Conservation (phyloP, 2,329 filamentous ascomycete genomes). For the Simplicillium aogashimaense region DNA sequence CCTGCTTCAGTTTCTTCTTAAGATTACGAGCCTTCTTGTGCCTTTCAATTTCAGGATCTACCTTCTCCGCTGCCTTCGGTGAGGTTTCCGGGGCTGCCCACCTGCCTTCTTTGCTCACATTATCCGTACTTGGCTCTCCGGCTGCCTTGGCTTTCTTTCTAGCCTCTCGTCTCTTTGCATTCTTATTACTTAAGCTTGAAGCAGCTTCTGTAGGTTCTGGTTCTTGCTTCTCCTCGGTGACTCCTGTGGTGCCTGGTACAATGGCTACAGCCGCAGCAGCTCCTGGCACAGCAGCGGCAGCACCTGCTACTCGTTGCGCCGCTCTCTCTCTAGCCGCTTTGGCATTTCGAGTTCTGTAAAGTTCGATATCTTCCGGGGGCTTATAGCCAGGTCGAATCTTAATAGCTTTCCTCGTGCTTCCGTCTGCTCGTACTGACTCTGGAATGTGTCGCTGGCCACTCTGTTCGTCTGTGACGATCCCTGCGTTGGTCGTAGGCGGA, state of each 20-base stretch:
- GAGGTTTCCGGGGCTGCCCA: constrained; percentile 14
- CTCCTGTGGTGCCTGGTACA: not conserved
- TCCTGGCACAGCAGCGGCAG: constrained; percentile 2
- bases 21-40: constrained; percentile 90
- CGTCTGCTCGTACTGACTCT: constrained; percentile 75
- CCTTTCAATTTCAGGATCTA: constrained; percentile 64
- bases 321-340: constrained; percentile 69
- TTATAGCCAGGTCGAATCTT: constrained; percentile 88
- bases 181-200: constrained; percentile 58
- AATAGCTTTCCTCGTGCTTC: constrained; percentile 87
- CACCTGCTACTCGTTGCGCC: constrained; percentile 25
- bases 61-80: constrained; percentile 26
- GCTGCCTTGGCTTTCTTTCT: constrained; percentile 43
- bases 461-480: constrained; percentile 65
- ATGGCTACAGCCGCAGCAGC: not conserved
- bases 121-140: constrained; percentile 36
- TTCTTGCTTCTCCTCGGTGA: constrained; percentile 51
- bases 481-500: constrained; percentile 45
- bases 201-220: constrained; percentile 35
- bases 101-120: constrained; percentile 37
- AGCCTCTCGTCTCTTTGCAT: constrained; percentile 63
- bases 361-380: constrained; percentile 88
- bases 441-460: constrained; percentile 85
- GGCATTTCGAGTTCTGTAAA: constrained; percentile 89
- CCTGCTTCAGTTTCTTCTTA: constrained; percentile 91